Evolutionary conservation across 108 stramenopile species (phyloP), one percentile per base, ranked within the genome.

Genomic region (Discostella stelligeroides): DNA sequence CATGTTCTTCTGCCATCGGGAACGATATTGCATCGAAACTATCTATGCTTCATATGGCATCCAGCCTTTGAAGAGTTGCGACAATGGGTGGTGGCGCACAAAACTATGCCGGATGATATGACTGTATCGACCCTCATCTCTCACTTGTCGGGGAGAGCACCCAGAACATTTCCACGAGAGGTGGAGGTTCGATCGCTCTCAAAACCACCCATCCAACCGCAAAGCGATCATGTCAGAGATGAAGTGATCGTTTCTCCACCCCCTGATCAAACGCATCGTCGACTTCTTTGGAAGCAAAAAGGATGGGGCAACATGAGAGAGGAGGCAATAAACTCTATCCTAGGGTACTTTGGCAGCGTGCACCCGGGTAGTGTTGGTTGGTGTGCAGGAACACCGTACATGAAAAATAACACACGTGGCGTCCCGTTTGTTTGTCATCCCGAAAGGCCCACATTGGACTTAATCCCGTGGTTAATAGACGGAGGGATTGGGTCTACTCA

Each of bases 41-140:
- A 81, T 59, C 62, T 95, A 43, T 91, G 91, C 45, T 92, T 91
- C 58, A 72, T 95, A 18, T 95, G 91, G 91, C 91, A 92, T 66
- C 91, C 91, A 21, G 86, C 85, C 20, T 88, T 95, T 75, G 84
- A 88, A 72, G 88, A 89, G 42, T 66, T 95, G 28, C 78, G 90
- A 41, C 30, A 82, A 14, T 95, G 83, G 71, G 86, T 92, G 18
- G 43, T 63, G 14, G 60, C 54, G 11, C 94, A 95, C 76, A 90
- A 87, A 45, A 89, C 89, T 29, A 78, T 87, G 72, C 94, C 94
- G 14, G 94, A 95, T 73, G 94, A 95, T 79, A 84, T 86, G 58
- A 91, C 90, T 17, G 91, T 95, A n/a, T 87, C 86, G 20, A 86
- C 82, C 14, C 73, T 95, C 42, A 81, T 95, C 7, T 82, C 83